Evolutionary conservation across 495 filamentous ascomycete genomes (phyloP).

Genomic region (Penicillium pulvis): DNA sequence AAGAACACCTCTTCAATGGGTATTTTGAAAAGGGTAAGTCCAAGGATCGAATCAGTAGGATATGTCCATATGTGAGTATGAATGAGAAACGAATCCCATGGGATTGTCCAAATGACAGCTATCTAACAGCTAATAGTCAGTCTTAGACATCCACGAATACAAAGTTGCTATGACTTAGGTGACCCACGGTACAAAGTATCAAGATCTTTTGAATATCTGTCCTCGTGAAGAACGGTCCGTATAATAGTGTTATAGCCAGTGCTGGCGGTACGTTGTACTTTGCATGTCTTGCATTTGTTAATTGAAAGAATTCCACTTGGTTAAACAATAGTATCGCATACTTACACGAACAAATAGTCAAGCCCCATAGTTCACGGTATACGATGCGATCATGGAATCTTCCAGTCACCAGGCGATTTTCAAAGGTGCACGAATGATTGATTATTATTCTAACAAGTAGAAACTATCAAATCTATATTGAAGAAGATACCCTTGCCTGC

Average conservation of each 20-base stretch:
- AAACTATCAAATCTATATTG: too few relatives aligned
- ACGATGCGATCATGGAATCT: too few relatives aligned
- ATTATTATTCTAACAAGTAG: too few relatives aligned
- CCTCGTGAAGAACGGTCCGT: slow-evolving; percentile 58
- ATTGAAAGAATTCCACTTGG: too few relatives aligned
- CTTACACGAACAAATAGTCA: slow-evolving; percentile 16
- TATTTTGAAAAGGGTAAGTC: slow-evolving; percentile 58
- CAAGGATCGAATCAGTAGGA: slow-evolving; percentile 59
- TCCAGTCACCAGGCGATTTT: too few relatives aligned
- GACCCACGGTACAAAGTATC: slow-evolving; percentile 49
- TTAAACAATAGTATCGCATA: not conserved
- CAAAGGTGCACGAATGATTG: too few relatives aligned
- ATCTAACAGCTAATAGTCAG: slow-evolving; percentile 30
- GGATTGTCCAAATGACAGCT: slow-evolving; percentile 62
- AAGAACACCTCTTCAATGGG: slow-evolving; percentile 72
- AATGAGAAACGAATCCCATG: slow-evolving; percentile 74
- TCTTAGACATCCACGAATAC: not conserved
- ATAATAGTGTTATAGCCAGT: slow-evolving; percentile 54
- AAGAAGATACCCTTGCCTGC: too few relatives aligned
- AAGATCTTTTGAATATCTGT: slow-evolving; percentile 60
- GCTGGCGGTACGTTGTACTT: slow-evolving; percentile 68
- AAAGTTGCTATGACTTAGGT: not conserved
- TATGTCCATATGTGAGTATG: slow-evolving; percentile 67
- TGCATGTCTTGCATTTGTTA: slow-evolving; percentile 56
- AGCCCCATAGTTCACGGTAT: slow-evolving; percentile 3